These are phyloP conservation scores for Calonectria naviculata DNA, from an alignment of 2,329 filamentous ascomycete genomes.

Conservation along the genomic window DNA sequence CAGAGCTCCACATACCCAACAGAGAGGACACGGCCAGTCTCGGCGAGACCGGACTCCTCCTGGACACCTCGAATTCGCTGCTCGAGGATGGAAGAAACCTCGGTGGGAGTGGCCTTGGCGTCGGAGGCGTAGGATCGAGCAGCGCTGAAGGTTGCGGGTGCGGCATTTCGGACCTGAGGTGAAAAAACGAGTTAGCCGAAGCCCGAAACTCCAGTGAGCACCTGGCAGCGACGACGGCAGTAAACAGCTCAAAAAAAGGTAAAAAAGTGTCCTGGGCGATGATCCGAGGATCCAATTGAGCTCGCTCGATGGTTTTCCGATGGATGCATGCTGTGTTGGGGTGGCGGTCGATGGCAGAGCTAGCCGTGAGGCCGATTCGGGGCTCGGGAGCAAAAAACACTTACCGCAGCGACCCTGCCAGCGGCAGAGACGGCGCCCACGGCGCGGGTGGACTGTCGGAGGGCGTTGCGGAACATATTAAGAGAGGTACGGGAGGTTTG, in stretches of 20 bases:
- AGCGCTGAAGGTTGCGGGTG: constrained; percentile 80
- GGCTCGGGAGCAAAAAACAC: constrained; percentile 61
- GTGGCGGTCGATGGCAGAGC: constrained; percentile 48
- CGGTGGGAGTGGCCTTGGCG: constrained; percentile 94
- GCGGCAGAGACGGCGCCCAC: constrained; percentile 93
- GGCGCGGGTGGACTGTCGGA: constrained; percentile 95
- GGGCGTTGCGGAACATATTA: constrained; percentile 97
- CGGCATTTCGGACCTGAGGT: constrained; percentile 84
- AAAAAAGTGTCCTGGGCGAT: constrained; percentile 25
- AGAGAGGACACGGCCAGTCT: constrained; percentile 98
- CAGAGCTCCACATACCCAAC: constrained; percentile 83
- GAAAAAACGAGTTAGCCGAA: constrained; percentile 67
- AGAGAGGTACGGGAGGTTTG: constrained; percentile 63
- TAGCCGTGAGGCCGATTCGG: constrained; percentile 57
- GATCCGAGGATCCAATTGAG: constrained; percentile 50
- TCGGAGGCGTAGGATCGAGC: constrained; percentile 91
- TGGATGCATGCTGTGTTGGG: constrained; percentile 49
- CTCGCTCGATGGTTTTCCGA: constrained; percentile 42
- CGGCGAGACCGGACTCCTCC: constrained; percentile 95
- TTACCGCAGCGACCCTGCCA: constrained; percentile 93
- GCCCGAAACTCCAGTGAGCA: constrained; percentile 54
- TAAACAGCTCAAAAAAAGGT: constrained; percentile 50
- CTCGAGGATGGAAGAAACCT: constrained; percentile 99
- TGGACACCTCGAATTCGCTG: constrained; percentile 98
- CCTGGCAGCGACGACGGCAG: constrained; percentile 39